Evolutionary conservation across 2,329 filamentous ascomycete species (phyloP), one percentile per base, ranked within the genome.

Genomic region (Sarocladiaceae sp.): DNA sequence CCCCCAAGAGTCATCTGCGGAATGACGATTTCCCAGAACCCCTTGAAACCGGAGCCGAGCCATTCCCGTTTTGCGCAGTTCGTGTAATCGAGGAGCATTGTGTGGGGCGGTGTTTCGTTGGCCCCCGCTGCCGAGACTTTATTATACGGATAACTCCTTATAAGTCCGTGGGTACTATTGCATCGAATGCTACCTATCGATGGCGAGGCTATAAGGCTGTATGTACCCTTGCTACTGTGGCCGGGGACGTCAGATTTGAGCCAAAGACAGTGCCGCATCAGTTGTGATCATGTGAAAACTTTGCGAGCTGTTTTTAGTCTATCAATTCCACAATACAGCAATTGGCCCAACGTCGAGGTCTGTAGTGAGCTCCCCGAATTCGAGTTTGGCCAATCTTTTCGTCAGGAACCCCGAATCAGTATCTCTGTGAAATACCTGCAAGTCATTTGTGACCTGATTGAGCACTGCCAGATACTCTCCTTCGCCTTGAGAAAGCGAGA

Each of bases 31-130:
- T 44, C 3, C 5, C 4, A 26, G 17, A 26, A 28, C 40, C 40
- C 40, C 40, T 44, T 44, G 40, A 44, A 44, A 44, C 40, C 40
- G 40, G 40, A 44, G 4, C 40, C 17, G 40, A 44, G 23, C 22
- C 40, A 28, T n/a, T 22, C 18, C 40, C 40, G 40, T 22, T 37
- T 37, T 37, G 25, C 7, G 22, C 23, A 20, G 23, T 22, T 20
- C 17, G 37, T 5, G 18, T n/a, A n/a, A n/a, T n/a, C n/a, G n/a
- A 22, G 10, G 8, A 20, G 7, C 7, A 5, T 17, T 18, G 35
- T 20, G 20, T 23, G 37, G 37, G 18, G 20, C 37, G 33, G 7
- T 40, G 37, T 40, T 40, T 40, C 37, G 37, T 17, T 40, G 17
- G 37, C 37, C 15, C 20, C 8, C 33, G 18, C 33, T 36, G n/a